Evolutionary conservation across 2,329 filamentous ascomycete species (phyloP).

Genomic region (Thielaviopsis ethacetica): DNA sequence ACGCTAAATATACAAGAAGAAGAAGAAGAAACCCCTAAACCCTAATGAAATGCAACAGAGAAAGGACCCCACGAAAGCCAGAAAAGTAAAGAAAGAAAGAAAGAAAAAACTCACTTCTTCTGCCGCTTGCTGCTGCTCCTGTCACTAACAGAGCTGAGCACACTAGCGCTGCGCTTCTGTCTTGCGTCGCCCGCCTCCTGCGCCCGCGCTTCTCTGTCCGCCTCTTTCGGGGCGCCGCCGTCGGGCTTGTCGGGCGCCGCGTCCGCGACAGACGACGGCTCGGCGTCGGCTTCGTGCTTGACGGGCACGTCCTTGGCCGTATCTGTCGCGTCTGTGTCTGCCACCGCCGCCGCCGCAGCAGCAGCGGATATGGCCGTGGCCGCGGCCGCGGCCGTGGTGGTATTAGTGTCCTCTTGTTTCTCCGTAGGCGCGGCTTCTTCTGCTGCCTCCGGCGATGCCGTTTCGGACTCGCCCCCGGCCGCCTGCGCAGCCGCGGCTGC

Average conservation of each 20-base stretch:
- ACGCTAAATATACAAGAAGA: too few relatives aligned
- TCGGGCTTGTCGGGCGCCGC: conserved; percentile 21
- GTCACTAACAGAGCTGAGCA: conserved; percentile 54
- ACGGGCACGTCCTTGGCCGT: neutral
- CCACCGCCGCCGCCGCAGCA: conserved; percentile 10
- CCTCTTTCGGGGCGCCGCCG: too few relatives aligned
- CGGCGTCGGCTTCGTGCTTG: conserved; percentile 4
- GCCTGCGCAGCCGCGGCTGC: conserved; percentile 2
- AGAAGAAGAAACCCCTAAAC: too few relatives aligned
- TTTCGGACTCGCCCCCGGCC: too few relatives aligned
- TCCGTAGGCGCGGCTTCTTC: too few relatives aligned
- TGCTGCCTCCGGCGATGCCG: too few relatives aligned
- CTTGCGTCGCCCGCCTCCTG: conserved; percentile 10
- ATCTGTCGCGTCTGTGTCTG: conserved; percentile 7
- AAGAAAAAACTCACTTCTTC: conserved; percentile 29
- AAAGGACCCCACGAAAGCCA: too few relatives aligned
- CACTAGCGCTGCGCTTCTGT: conserved; percentile 72
- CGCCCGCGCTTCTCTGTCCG: conserved; percentile 12
- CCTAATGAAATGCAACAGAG: too few relatives aligned
- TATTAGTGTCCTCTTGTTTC: too few relatives aligned
- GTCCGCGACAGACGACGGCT: conserved; percentile 1
- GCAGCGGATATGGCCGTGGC: neutral
- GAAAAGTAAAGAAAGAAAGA: neutral
- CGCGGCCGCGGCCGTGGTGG: too few relatives aligned
- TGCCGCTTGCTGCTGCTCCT: conserved; percentile 37